Base-by-base conservation (phyloP, 1,139 yeast genomes). In the Ashbya aceris region DNA sequence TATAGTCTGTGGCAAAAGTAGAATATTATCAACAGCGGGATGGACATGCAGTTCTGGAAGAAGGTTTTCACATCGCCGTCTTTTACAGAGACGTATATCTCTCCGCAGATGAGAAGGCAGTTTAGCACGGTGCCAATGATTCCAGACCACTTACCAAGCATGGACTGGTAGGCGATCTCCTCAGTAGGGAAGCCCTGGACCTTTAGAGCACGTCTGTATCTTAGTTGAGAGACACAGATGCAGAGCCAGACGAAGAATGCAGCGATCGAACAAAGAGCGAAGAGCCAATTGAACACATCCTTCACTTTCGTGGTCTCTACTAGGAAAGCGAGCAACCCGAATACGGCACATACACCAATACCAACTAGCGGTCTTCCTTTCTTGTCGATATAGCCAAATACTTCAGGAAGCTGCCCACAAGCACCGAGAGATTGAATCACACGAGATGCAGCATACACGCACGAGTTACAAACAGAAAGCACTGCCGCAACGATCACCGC, bases 201-300 rank as follows among this genome's bases (percentile, higher is more conserved):
- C 32, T 62, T 62, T 66, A 86, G 69, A 1, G 94, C 96, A 44
- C 73, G 61, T 67, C 96, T 77, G 65, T 83, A 84, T 61, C 95
- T 73, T 45, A 87, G 68, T 50, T 80, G 93, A 53, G 86, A 78
- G 43, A 81, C 57, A 56, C 83, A 79, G 54, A 86, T 83, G 40
- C 95, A 87, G 35, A 91, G 84, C 59, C 89, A 72, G 43, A 91
- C 94, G 47, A 83, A 79, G 55, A 82, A 70, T 58, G 85, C 91
- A 29, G 86, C 77, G 50, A 87, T 74, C 52, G 95, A 95, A 23
- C 95, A 82, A 39, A 87, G 66, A 11, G 95, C 85, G 61, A 84
- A 58, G 84, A 91, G 38, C 87, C 86, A 60, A 77, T 80, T 28
- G 87, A 78, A 66, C 10, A 85, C 84, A 12, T 68, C 73, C 45